Evolutionary conservation across 2,329 filamentous ascomycete genomes (phyloP).

Genomic region (Diatrype stigma): DNA sequence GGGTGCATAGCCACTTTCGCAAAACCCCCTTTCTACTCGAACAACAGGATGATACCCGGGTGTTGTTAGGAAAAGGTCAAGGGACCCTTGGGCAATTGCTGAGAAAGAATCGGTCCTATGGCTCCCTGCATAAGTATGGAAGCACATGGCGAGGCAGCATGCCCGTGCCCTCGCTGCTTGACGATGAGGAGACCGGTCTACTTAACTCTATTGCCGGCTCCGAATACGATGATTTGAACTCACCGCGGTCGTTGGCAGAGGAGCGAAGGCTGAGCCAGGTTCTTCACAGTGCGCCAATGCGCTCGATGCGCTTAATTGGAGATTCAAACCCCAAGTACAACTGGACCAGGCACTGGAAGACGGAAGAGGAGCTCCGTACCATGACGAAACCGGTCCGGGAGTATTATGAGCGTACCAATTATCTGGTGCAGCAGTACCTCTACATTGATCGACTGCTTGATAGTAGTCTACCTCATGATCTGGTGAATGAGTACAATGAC

Average conservation of each 20-base stretch:
- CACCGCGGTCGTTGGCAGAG: slow-evolving; percentile 38
- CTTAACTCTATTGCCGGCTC: background rate
- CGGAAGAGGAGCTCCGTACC: slow-evolving; percentile 65
- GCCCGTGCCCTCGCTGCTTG: slow-evolving; percentile 6
- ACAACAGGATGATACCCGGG: slow-evolving; percentile 21
- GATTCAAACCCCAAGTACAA: slow-evolving; percentile 80
- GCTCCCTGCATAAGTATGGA: slow-evolving; percentile 25
- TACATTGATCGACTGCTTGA: slow-evolving; percentile 90
- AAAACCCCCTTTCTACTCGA: slow-evolving; percentile 15
- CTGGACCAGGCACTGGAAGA: slow-evolving; percentile 85
- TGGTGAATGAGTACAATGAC: slow-evolving; percentile 84
- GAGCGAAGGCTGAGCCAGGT: slow-evolving; percentile 57
- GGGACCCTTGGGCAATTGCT: slow-evolving; percentile 24
- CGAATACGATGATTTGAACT: slow-evolving; percentile 1
- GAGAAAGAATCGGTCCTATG: slow-evolving; percentile 21
- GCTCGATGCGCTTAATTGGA: slow-evolving; percentile 83
- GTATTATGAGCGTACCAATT: slow-evolving; percentile 89
- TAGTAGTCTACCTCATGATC: slow-evolving; percentile 84
- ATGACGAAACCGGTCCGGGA: slow-evolving; percentile 73
- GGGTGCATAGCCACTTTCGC: slow-evolving; percentile 8
- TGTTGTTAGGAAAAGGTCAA: slow-evolving; percentile 20
- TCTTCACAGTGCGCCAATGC: slow-evolving; percentile 66
- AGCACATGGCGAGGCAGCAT: slow-evolving; percentile 20
- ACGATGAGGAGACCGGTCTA: slow-evolving; percentile 18
- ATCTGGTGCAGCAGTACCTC: slow-evolving; percentile 83